phyloP scores from a whole-genome alignment of 169 alveolate species.

The Cryptosporidium viatorum region DNA sequence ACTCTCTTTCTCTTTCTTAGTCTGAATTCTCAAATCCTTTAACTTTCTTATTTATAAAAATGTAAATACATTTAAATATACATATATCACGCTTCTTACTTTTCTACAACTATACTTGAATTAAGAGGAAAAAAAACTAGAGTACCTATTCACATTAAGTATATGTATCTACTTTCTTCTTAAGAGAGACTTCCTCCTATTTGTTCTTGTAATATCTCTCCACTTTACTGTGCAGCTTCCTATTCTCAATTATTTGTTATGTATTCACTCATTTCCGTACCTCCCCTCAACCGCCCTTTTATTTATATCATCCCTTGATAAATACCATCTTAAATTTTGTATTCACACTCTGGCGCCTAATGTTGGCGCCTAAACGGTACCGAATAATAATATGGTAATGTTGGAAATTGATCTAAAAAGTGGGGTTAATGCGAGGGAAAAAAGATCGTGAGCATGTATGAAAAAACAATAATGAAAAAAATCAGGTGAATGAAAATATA shows the following conservation, averaged over 20 bases:
- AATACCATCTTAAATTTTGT: background rate
- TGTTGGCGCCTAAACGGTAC: constrained; percentile 1
- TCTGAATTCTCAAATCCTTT: background rate
- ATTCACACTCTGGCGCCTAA: background rate
- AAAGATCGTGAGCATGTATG: background rate
- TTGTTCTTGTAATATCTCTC: background rate
- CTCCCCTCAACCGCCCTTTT: constrained; percentile 19
- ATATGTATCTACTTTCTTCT: background rate
- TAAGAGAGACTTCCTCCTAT: background rate
- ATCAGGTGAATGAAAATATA: background rate
- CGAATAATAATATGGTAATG: background rate
- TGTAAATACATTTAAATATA: background rate
- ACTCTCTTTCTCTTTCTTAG: background rate
- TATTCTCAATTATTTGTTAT: background rate
- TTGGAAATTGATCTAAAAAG: constrained; percentile 5
- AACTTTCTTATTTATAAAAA: background rate
- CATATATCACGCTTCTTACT: too few species aligned
- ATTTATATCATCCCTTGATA: background rate
- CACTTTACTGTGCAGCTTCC: background rate
- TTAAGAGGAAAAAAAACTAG: background rate
- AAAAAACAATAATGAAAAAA: background rate
- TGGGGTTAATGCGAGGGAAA: constrained; percentile 8
- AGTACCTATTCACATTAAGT: background rate
- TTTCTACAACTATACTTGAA: background rate
- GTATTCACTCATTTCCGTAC: background rate